Base-by-base conservation (phyloP, 2,329 filamentous ascomycete species). In the Atkinsonella texensis region DNA sequence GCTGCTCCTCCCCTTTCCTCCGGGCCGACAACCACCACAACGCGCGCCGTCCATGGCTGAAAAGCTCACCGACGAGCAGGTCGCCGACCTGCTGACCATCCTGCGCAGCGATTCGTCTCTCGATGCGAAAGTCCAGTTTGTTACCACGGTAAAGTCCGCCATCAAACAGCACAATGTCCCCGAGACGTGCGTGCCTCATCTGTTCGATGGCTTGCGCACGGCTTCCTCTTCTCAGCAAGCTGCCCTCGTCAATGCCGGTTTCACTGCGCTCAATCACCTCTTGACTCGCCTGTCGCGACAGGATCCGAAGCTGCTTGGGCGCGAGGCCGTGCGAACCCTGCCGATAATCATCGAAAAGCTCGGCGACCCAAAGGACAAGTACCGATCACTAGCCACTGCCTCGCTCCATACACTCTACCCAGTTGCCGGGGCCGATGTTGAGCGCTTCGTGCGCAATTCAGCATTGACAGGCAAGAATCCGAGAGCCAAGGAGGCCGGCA, bases 121-220 rank as follows among this genome's bases (percentile, higher is more conserved):
- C 59, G 85, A 90, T 61, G 70, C 75, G 49, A 89, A 89, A 65
- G 76, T 89, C 56, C 74, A 80, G 57, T 77, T 80, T 50, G 80
- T 95, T 59, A 87, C 82, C 54, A 76, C 74, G 61, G 74, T 90
- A 68, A 95, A 95, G 70, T 89, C 87, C 43, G 80, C 83, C 65
- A 95, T 95, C 74, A 95, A 95, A 68, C 89, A 95, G 68, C 85
- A 87, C 65, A 89, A 89, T 71, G 87, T 95, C 45, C 88, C 89
- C 54, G 88, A 94, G 58, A 69, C 70, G 51, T 79, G 76, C 60
- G 79, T 94, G 59, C 70, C 80, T 28, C 74, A 80, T 53, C 80
- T 95, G 56, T 94, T 95, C 69, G 89, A 96, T 55, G 87, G 84
- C 56, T 75, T 94, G 61, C 84, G 85, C 56, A 71, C 82, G 50